Evolutionary conservation across 805 yeast species (phyloP).

Genomic region (Cyberlindnera euphorbiiphila): DNA sequence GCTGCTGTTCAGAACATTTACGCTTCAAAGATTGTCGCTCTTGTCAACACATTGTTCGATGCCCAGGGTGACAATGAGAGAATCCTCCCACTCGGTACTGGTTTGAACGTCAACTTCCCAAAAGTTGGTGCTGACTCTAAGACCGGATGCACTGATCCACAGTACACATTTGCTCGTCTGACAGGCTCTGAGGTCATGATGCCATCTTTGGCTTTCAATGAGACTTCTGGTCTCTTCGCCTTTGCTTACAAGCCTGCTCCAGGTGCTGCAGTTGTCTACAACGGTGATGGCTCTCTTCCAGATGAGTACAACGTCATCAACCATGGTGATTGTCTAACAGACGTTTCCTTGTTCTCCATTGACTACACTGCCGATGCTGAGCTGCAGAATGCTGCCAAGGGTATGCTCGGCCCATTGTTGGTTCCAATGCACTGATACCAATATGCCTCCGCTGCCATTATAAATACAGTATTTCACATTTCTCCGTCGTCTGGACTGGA

Average conservation of each 20-base stretch:
- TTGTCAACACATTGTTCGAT: constrained; percentile 37
- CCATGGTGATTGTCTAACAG: constrained; percentile 35
- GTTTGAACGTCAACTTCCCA: constrained; percentile 48
- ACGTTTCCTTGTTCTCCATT: constrained; percentile 45
- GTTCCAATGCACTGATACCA: too few relatives aligned
- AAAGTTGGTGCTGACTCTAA: constrained; percentile 38
- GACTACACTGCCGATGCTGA: constrained; percentile 33
- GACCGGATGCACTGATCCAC: constrained; percentile 38
- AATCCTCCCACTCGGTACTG: constrained; percentile 41
- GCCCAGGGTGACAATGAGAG: constrained; percentile 35
- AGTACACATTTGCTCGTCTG: constrained; percentile 42
- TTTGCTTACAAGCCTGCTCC: constrained; percentile 22
- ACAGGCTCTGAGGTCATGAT: constrained; percentile 33
- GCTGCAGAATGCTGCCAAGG: constrained; percentile 18
- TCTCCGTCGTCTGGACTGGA: too few relatives aligned
- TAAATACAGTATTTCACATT: too few relatives aligned
- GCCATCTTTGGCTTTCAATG: constrained; percentile 32
- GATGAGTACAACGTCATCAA: constrained; percentile 34
- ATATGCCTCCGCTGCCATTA: too few relatives aligned
- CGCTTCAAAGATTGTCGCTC: constrained; percentile 36
- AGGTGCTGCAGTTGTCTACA: constrained; percentile 29
- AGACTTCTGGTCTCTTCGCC: constrained; percentile 32
- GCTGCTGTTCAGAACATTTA: constrained; percentile 42
- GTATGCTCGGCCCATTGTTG: constrained; percentile 15
- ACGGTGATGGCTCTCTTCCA: constrained; percentile 44